These are phyloP conservation scores for Lactarius tabidus DNA, from an alignment of 768 basidiomycete species.

Conservation along the genomic window DNA sequence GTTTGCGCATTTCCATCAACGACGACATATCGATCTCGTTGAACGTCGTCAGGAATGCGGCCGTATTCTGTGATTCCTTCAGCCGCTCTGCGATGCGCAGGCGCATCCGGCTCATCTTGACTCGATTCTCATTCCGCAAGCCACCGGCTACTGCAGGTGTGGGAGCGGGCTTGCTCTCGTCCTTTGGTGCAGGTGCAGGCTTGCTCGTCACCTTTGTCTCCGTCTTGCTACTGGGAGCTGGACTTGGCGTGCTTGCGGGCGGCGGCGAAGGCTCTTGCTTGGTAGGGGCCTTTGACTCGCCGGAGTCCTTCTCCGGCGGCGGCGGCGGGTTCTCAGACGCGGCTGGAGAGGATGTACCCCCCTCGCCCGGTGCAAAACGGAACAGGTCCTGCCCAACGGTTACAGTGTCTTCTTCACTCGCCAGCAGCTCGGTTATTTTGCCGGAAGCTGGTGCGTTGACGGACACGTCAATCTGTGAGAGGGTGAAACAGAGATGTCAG, in stretches of 20 bases:
- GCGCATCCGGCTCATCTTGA: constrained; percentile 99
- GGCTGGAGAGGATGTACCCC: constrained; percentile 21
- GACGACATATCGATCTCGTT: constrained; percentile 99
- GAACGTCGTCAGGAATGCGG: constrained; percentile 96
- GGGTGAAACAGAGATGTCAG: not conserved
- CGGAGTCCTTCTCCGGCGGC: constrained; percentile 37
- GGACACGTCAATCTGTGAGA: constrained; percentile 84
- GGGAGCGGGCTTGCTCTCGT: constrained; percentile 28
- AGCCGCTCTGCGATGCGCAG: constrained; percentile 94
- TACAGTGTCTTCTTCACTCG: constrained; percentile 91
- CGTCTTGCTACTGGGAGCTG: constrained; percentile 36
- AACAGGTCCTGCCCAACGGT: constrained; percentile 93
- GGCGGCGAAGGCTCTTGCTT: constrained; percentile 45
- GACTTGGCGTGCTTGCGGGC: constrained; percentile 28
- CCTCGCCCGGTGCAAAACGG: constrained; percentile 73
- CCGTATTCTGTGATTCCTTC: constrained; percentile 96
- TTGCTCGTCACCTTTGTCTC: constrained; percentile 36
- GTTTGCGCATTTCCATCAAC: constrained; percentile 82
- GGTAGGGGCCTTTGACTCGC: constrained; percentile 39
- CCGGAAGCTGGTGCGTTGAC: constrained; percentile 91
- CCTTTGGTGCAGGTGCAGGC: constrained; percentile 28
- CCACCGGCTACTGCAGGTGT: constrained; percentile 39
- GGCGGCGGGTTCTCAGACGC: constrained; percentile 26
- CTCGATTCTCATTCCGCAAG: constrained; percentile 83
- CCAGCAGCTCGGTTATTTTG: constrained; percentile 81